Base-by-base conservation (phyloP, 2,329 filamentous ascomycete species). In the Leptodontidium sp. region DNA sequence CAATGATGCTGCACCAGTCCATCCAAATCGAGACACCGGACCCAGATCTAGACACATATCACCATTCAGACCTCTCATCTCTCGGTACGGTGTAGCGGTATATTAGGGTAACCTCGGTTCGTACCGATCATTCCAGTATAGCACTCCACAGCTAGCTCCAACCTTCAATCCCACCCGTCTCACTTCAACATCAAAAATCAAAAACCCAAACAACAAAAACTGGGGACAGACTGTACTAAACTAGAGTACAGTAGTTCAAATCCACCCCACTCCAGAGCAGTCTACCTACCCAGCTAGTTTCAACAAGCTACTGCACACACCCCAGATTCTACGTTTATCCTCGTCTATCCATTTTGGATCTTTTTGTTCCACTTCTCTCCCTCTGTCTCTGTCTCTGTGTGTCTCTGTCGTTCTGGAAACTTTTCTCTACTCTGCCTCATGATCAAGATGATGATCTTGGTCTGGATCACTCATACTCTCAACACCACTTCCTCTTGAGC, bases 81-180 rank as follows among this genome's bases (percentile, higher is more conserved):
- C n/a, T 45, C 57, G 35, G 57, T 24, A 43, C 38, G 5, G 21
- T 45, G 57, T 24, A 26, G 35, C 3, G 35, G 14, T 43, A 40
- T 32, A 58, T 58, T 35, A 58, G 21, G 32, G 32, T 52, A 38
- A n/a, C 40, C 9, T 59, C 55, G 55, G 55, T 26, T 55, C 45
- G 53, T 66, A 66, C 64, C 64, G 55, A 61, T 38, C 24, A 49
- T 65, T 47, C 58, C 38, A 47, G 3, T 12, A 45, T 12, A 17
- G 15, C 40, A 45, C 40, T 3, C 2, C 40, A 32, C 29, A 32
- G 6, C 29, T 32, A 32, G 21, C n/a, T 59, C 35, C 35, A n/a
- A 26, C 11, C 9, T 43, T 24, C 26, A 35, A 24, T 59, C 55
- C 32, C 32, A 9, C 55, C 29, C 29, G 26, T 4, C 9, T 15